phyloP scores from a whole-genome alignment of 2,329 filamentous ascomycete species.

The Sclerotinia minor region DNA sequence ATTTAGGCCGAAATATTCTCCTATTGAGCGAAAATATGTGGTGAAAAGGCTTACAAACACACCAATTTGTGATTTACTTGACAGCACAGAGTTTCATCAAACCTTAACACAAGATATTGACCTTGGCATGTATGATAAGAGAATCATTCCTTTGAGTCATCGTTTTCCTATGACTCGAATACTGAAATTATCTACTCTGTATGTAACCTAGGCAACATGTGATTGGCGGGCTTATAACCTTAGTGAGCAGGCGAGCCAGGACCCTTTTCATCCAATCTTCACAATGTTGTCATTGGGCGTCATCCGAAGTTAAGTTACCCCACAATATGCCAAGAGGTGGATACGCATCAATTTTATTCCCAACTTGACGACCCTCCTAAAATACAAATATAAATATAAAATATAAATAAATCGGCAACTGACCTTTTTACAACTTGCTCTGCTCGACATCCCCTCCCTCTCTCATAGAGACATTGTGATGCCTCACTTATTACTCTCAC shows the following conservation, averaged over 20 bases:
- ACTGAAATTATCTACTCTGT: background rate
- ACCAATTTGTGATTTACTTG: background rate
- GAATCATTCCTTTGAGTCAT: background rate
- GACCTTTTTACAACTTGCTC: background rate
- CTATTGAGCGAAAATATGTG: background rate
- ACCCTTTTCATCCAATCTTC: background rate
- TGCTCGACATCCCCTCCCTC: background rate
- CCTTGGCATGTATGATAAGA: background rate
- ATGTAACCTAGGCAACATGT: background rate
- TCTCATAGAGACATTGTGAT: background rate
- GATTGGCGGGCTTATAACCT: slow-evolving; percentile 7
- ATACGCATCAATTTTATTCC: background rate
- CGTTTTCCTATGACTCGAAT: background rate
- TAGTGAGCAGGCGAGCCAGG: background rate
- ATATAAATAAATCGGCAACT: background rate
- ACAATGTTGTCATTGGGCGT: background rate
- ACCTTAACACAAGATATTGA: background rate
- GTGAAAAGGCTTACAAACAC: slow-evolving; percentile 10
- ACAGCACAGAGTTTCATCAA: background rate
- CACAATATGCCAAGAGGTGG: slow-evolving; percentile 7
- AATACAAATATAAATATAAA: background rate
- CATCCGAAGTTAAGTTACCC: background rate
- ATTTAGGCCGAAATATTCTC: slow-evolving; percentile 17
- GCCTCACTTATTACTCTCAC: background rate
- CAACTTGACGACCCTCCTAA: slow-evolving; percentile 2